Conservation (phyloP, 1,284 basidiomycete species). For the Sutorius eximius region DNA sequence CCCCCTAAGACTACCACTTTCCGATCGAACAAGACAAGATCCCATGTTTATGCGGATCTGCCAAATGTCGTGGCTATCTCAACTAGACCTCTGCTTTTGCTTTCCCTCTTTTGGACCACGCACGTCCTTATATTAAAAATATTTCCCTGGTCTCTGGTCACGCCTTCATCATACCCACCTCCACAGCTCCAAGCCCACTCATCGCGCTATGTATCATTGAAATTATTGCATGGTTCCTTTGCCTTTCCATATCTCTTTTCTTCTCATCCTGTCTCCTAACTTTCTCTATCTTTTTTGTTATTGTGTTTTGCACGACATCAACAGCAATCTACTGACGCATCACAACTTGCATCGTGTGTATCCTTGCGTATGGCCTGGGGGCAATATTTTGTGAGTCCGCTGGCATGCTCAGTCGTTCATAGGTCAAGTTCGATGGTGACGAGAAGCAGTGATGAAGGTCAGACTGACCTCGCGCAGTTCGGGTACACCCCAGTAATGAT, state of each 20-base stretch:
- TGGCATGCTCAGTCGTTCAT: too few relatives aligned
- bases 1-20: conserved; percentile 80
- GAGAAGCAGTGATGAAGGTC: too few relatives aligned
- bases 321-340: too few relatives aligned
- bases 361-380: too few relatives aligned
- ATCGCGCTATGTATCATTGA: conserved; percentile 30
- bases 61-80: conserved; percentile 86
- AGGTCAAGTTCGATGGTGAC: too few relatives aligned
- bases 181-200: conserved; percentile 8
- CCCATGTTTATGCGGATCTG: conserved; percentile 84
- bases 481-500: too few relatives aligned
- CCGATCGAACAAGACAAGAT: conserved; percentile 93
- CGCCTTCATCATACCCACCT: conserved; percentile 7
- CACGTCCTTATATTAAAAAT: background rate
- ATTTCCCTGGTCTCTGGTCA: conserved; percentile 10
- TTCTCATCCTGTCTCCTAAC: background rate
- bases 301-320: conserved; percentile 1
- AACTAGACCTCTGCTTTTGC: conserved; percentile 50
- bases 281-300: background rate
- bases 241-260: background rate
- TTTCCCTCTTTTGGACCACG: background rate
- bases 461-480: too few relatives aligned
- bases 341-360: too few relatives aligned
- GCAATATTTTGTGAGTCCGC: too few relatives aligned
- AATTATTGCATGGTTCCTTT: conserved; percentile 22